phyloP scores from a whole-genome alignment of 805 yeast genomes.

The Saccharomycopsis amapae region DNA sequence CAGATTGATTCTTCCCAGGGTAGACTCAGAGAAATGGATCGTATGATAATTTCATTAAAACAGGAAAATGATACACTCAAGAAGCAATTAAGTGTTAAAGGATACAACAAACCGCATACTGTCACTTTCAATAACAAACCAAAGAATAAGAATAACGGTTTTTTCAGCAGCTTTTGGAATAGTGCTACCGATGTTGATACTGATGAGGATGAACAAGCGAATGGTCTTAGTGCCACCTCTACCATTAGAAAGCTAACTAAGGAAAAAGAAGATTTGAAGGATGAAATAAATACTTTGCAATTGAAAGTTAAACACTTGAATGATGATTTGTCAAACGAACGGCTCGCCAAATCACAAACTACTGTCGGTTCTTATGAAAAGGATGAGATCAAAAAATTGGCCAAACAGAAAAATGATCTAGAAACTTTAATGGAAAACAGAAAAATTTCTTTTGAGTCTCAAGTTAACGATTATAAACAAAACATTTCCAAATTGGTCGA shows the following conservation, averaged over 20 bases:
- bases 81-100: no score
- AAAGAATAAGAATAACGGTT: slow-evolving; percentile 8
- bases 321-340: slow-evolving; percentile 32
- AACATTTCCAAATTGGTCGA: slow-evolving; percentile 22
- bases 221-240: background rate
- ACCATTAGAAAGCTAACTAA: slow-evolving; percentile 24
- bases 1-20: slow-evolving; percentile 25
- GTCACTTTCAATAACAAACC: background rate
- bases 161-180: slow-evolving; percentile 18
- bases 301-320: slow-evolving; percentile 32
- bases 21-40: slow-evolving; percentile 23
- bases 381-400: slow-evolving; percentile 34
- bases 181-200: slow-evolving; percentile 23
- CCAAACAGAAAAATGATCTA: slow-evolving; percentile 31
- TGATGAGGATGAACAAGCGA: slow-evolving; percentile 1
- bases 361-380: slow-evolving; percentile 28
- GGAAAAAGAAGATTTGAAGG: slow-evolving; percentile 29
- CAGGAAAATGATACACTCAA: slow-evolving; percentile 29
- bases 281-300: slow-evolving; percentile 32
- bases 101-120: slow-evolving; percentile 19
- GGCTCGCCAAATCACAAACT: slow-evolving; percentile 18
- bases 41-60: slow-evolving; percentile 25
- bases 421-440: slow-evolving; percentile 27
- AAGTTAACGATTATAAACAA: slow-evolving; percentile 22
- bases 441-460: slow-evolving; percentile 22